These are phyloP conservation scores for Jatropha podagrica DNA, from an alignment of 441 rosid genomes.

Conservation along the genomic window DNA sequence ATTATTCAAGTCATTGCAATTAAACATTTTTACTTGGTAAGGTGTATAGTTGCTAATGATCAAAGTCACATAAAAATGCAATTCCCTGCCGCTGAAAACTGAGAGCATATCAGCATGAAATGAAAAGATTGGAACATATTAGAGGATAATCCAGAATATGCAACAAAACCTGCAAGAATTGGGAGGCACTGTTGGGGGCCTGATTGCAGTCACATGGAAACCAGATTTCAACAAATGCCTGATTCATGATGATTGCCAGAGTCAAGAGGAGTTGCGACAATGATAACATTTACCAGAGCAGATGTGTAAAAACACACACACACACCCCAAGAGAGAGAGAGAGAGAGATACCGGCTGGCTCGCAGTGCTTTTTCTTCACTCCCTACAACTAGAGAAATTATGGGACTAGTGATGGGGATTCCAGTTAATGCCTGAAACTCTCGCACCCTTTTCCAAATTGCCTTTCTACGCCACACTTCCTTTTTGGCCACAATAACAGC, in stretches of 20 bases:
- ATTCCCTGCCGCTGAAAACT: background rate
- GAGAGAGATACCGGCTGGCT: slow-evolving; percentile 63
- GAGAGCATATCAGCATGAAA: background rate
- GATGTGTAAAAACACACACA: background rate
- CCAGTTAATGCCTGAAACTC: slow-evolving; percentile 71
- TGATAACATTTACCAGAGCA: background rate
- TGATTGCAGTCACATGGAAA: slow-evolving; percentile 87
- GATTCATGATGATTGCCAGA: slow-evolving; percentile 18
- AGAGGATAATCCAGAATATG: slow-evolving; percentile 6
- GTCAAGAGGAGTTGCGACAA: slow-evolving; percentile 19
- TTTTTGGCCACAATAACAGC: slow-evolving; percentile 78
- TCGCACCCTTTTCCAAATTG: slow-evolving; percentile 74
- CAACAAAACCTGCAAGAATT: slow-evolving; percentile 86
- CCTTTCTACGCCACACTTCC: slow-evolving; percentile 84
- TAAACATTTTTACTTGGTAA: background rate
- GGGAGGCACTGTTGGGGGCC: slow-evolving; percentile 97
- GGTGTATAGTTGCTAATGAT: background rate
- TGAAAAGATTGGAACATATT: background rate
- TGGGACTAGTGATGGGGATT: slow-evolving; percentile 69
- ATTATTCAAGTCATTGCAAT: background rate
- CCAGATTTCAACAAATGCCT: slow-evolving; percentile 80
- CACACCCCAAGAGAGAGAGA: slow-evolving; percentile 2
- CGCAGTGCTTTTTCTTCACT: slow-evolving; percentile 80
- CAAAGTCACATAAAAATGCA: background rate
- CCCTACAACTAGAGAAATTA: slow-evolving; percentile 84